Conservation (phyloP, 225 moss, liverwort and hornwort genomes). For the Pseudoscleropodium purum region DNA sequence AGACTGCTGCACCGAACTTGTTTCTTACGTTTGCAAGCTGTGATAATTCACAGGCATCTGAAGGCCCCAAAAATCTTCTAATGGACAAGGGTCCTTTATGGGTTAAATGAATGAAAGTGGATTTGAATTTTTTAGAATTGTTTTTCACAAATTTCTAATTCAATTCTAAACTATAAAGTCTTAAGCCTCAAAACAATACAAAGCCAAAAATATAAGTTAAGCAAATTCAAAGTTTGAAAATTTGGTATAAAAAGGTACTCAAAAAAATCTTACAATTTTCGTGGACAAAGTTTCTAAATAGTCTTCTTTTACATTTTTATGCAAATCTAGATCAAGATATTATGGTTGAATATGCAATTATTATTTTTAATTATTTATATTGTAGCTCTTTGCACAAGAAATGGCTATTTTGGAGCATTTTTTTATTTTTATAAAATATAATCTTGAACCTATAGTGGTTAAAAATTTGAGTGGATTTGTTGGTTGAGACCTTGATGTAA, state of each 20-base stretch:
- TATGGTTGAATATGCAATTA: neutral
- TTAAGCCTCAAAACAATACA: neutral
- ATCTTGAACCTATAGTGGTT: neutral
- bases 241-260: accelerated
- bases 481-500: accelerated
- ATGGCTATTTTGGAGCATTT: neutral
- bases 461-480: neutral
- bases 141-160: too few relatives aligned
- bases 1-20: too few relatives aligned
- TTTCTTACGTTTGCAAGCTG: too few relatives aligned
- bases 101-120: neutral
- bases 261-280: neutral
- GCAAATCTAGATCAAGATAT: neutral
- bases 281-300: neutral
- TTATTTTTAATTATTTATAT: neutral
- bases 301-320: neutral
- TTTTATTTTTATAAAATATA: neutral
- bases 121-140: too few relatives aligned
- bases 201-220: neutral
- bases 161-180: neutral
- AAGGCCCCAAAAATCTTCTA: too few relatives aligned
- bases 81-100: too few relatives aligned
- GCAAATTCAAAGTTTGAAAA: neutral
- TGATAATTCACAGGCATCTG: too few relatives aligned
- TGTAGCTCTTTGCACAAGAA: too few relatives aligned